These are phyloP conservation scores for Gnomoniopsis sp. DNA, from an alignment of 2,329 filamentous ascomycete genomes.

Conservation along the genomic window DNA sequence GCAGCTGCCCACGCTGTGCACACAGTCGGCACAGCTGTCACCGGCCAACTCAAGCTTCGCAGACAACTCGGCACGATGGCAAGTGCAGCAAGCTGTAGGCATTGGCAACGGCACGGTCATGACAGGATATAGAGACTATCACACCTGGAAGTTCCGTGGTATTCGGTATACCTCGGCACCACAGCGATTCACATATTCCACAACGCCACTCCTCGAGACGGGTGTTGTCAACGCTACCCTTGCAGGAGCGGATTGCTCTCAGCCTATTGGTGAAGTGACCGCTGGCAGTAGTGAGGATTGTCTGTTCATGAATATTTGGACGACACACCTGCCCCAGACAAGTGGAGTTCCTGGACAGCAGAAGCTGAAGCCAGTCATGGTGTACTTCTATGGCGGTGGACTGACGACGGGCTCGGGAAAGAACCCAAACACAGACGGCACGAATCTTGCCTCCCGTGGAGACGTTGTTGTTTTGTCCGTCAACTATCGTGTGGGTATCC, in stretches of 20 bases:
- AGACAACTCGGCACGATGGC: too few species aligned
- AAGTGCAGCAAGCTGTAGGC: too few species aligned
- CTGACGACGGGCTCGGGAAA: conserved; percentile 37
- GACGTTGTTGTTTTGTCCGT: conserved; percentile 39
- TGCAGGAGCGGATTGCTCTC: conserved; percentile 29
- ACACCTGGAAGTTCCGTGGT: too few species aligned
- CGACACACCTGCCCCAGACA: conserved; percentile 27
- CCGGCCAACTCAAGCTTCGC: too few species aligned
- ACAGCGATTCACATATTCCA: conserved; percentile 27
- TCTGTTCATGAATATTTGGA: conserved; percentile 37
- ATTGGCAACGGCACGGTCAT: too few species aligned
- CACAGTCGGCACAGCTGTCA: too few species aligned
- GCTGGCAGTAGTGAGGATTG: conserved; percentile 30
- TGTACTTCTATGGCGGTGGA: conserved; percentile 44
- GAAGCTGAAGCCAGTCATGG: conserved; percentile 41
- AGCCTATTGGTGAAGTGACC: conserved; percentile 28
- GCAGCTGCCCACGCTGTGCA: too few species aligned
- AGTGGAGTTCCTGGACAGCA: conserved; percentile 15
- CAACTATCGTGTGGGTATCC: conserved; percentile 22
- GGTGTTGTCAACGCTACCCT: conserved; percentile 24
- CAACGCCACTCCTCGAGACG: conserved; percentile 18
- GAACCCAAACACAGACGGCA: conserved; percentile 42
- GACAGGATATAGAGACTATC: too few species aligned
- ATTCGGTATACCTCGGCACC: conserved; percentile 24
- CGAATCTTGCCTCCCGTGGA: conserved; percentile 40